phyloP scores from a whole-genome alignment of 116 monocot genomes.

The Cymodocea nodosa region DNA sequence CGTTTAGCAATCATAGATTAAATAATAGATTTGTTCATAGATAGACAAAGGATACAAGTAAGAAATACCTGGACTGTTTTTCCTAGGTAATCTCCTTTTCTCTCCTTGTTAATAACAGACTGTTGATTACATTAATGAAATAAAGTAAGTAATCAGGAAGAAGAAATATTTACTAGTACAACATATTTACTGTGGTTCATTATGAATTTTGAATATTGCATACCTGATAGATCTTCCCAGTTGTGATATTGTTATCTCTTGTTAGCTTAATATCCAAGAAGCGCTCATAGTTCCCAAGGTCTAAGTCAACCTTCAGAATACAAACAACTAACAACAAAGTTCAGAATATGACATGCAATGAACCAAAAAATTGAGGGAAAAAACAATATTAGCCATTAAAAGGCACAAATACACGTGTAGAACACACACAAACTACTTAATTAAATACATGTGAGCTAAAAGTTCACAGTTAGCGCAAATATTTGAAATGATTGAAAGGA shows the following conservation, averaged over 20 bases:
- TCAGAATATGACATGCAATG: too few relatives aligned
- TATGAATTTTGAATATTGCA: too few relatives aligned
- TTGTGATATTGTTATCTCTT: slow-evolving; percentile 77
- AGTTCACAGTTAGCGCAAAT: too few relatives aligned
- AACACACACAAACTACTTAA: not conserved
- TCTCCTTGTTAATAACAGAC: slow-evolving; percentile 86
- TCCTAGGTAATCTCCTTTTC: slow-evolving; percentile 89
- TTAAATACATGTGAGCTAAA: not conserved
- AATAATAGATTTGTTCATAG: too few relatives aligned
- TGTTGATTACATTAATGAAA: slow-evolving; percentile 13
- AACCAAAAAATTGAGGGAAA: too few relatives aligned
- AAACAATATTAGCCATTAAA: too few relatives aligned
- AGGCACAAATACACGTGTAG: too few relatives aligned
- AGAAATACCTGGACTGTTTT: slow-evolving; percentile 82
- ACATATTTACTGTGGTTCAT: too few relatives aligned
- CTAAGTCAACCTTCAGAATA: slow-evolving; percentile 57
- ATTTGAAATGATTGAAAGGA: too few relatives aligned
- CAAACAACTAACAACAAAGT: not conserved
- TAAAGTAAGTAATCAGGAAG: not conserved
- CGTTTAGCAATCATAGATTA: not conserved
- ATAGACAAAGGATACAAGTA: not conserved
- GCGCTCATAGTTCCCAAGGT: slow-evolving; percentile 85
- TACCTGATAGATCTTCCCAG: slow-evolving; percentile 74
- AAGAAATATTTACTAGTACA: not conserved
- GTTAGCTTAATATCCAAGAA: slow-evolving; percentile 85